Evolutionary conservation across 2,329 filamentous ascomycete genomes (phyloP).

Genomic region (Nigrospora sphaerica): DNA sequence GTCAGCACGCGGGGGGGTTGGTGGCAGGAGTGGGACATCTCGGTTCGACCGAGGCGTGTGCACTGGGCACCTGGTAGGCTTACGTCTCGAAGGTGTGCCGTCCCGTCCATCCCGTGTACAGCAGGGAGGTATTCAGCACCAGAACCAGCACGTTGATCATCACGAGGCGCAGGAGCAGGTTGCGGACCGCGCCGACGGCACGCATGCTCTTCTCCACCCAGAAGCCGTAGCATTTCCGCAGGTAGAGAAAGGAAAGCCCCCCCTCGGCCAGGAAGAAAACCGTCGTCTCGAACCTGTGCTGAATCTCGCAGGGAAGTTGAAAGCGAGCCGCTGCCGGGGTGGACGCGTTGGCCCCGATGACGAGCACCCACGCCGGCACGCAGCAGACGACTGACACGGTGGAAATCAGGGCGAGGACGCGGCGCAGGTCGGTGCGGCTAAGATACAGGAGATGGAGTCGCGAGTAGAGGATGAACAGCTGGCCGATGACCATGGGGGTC

Average conservation of each 20-base stretch:
- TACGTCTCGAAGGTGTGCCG: too few relatives aligned
- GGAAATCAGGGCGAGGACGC: conserved; percentile 49
- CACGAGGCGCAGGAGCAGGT: too few relatives aligned
- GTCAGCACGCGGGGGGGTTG: too few relatives aligned
- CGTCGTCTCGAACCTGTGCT: conserved; percentile 29
- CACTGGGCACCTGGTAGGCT: too few relatives aligned
- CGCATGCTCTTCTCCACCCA: conserved; percentile 12
- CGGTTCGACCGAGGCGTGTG: too few relatives aligned
- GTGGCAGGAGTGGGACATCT: too few relatives aligned
- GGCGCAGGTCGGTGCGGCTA: conserved; percentile 36
- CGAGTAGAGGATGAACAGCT: conserved; percentile 52
- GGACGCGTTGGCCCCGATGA: conserved; percentile 7
- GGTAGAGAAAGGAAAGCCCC: conserved; percentile 39
- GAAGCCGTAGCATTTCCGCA: conserved; percentile 38
- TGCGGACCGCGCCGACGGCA: too few relatives aligned
- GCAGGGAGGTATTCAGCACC: too few relatives aligned
- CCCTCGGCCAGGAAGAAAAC: conserved; percentile 36
- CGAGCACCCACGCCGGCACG: conserved; percentile 42
- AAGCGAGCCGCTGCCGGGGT: neutral
- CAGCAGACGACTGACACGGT: conserved; percentile 44
- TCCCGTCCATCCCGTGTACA: too few relatives aligned
- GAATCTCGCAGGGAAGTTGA: conserved; percentile 2
- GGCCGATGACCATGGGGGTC: conserved; percentile 51
- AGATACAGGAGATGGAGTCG: conserved; percentile 52
- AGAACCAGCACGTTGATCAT: too few relatives aligned